Percentiles rank a stretch among this genome's conserved stretches.
phyloP scores from a whole-genome alignment of 2,329 filamentous ascomycete species.

The Colletotrichum gloeosporioides region DNA sequence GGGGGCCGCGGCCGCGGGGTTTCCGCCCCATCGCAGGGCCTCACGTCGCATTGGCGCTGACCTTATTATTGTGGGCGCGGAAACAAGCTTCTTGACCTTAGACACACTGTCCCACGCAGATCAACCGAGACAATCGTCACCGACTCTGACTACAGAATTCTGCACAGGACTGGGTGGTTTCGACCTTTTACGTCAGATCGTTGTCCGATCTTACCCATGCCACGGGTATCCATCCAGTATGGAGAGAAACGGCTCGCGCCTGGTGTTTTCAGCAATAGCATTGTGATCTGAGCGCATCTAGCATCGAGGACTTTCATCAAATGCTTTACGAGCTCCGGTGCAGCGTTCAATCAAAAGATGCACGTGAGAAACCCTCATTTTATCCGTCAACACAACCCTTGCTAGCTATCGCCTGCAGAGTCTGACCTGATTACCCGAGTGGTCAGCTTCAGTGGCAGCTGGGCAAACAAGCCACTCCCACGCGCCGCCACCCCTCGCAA shows the following conservation, averaged over 20 bases:
- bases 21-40: neutral
- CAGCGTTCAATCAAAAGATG: neutral
- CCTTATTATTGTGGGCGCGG: neutral
- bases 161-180: neutral
- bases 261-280: neutral
- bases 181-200: neutral
- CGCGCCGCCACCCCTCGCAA: neutral
- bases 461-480: neutral
- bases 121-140: neutral
- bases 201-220: neutral
- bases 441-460: neutral
- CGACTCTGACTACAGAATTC: neutral
- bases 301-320: neutral
- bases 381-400: neutral
- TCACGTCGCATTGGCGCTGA: neutral
- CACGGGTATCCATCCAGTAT: neutral
- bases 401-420: neutral
- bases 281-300: neutral
- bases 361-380: neutral
- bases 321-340: neutral
- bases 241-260: neutral
- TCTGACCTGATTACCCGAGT: neutral
- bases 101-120: neutral
- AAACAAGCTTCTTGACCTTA: neutral
- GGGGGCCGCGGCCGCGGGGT: conserved; percentile 1